Evolutionary conservation across 176 grass and related monocot species (phyloP).

Genomic region (Secale cereale): DNA sequence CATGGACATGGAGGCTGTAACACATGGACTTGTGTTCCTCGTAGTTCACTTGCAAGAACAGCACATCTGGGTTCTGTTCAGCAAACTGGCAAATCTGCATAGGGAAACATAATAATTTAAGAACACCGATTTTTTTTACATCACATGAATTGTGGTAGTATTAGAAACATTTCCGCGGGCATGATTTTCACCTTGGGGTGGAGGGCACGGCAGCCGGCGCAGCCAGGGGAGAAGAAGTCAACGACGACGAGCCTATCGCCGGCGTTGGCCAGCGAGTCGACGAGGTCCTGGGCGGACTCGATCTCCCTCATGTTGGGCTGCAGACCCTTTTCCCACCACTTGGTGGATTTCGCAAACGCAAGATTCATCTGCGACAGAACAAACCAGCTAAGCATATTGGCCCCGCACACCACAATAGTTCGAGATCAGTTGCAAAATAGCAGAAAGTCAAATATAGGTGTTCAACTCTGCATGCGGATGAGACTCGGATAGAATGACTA

Average conservation of each 20-base stretch:
- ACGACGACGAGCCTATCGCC: conserved; percentile 76
- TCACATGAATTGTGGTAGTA: neutral
- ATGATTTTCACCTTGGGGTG: conserved; percentile 72
- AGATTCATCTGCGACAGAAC: conserved; percentile 54
- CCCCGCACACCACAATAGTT: neutral
- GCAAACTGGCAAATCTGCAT: conserved; percentile 84
- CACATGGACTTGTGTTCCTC: conserved; percentile 96
- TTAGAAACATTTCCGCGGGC: neutral
- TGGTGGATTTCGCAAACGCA: conserved; percentile 50
- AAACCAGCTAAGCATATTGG: conserved; percentile 2
- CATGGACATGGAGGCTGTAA: conserved; percentile 86
- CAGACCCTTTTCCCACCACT: conserved; percentile 86
- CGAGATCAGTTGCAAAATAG: neutral
- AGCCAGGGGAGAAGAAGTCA: conserved; percentile 94
- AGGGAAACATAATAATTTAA: neutral
- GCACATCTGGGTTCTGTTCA: conserved; percentile 63
- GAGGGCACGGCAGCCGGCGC: conserved; percentile 82
- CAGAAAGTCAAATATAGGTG: neutral
- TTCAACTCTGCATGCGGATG: neutral
- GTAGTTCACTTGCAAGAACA: conserved; percentile 90
- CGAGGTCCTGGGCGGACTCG: conserved; percentile 77
- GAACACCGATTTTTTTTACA: neutral
- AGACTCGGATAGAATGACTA: neutral
- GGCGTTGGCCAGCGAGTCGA: conserved; percentile 53
- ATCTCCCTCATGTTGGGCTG: conserved; percentile 90